Conservation (phyloP, 2,329 filamentous ascomycete species). For the Colletotrichum eleusines region DNA sequence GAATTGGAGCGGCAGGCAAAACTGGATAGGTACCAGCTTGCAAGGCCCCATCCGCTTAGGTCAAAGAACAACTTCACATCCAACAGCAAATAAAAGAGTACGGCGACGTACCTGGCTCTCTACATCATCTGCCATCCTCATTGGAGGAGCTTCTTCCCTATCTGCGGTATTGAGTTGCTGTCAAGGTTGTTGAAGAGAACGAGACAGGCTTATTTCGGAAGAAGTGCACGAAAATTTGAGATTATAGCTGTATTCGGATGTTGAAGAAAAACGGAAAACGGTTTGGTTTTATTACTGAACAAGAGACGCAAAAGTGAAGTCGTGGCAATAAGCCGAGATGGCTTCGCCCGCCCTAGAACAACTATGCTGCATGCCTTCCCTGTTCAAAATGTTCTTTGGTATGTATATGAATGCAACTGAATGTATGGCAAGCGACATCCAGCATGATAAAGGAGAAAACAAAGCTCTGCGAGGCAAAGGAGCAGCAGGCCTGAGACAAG, state of each 20-base stretch:
- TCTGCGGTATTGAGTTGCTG: background rate
- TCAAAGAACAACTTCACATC: background rate
- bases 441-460: background rate
- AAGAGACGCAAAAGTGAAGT: background rate
- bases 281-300: too few species aligned
- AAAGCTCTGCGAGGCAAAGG: background rate
- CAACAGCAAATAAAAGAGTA: background rate
- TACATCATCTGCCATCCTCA: background rate
- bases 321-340: too few species aligned
- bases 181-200: background rate
- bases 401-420: background rate
- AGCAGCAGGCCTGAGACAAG: background rate
- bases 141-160: too few species aligned
- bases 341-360: background rate
- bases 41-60: background rate
- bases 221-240: background rate
- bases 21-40: background rate
- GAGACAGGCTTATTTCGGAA: background rate
- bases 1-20: constrained; percentile 12
- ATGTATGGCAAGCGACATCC: background rate
- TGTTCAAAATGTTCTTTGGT: background rate
- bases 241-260: too few species aligned
- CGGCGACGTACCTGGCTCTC: constrained; percentile 1
- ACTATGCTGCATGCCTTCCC: background rate
- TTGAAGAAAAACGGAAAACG: background rate